Base-by-base conservation (phyloP, 306 rosid genomes). In the Castanopsis chinensis region DNA sequence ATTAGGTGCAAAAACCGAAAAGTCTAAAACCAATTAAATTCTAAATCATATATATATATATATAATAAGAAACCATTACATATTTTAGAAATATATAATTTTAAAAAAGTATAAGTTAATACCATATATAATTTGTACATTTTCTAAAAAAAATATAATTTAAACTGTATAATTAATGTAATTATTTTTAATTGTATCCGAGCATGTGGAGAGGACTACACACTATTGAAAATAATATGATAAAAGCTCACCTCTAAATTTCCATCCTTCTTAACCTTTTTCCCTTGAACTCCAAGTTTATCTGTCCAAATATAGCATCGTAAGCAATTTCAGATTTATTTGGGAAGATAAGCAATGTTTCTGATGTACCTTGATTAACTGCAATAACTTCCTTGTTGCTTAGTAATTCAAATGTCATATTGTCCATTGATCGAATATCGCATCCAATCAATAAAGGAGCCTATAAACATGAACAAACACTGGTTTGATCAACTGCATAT, bases 361-460 rank as follows among this genome's bases (percentile, higher is more conserved):
- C 8, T 56, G 80, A 1, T 58, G 52, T 75, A 79, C 97, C 95
- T 88, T 92, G 97, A 80, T 92, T 90, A 78, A 90, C 93, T 30
- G 92, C 93, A 74, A 92, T 90, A 30, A 92, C 93, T 74, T 89
- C 91, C 21, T 21, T 55, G 81, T 92, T 92, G 87, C 86, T 75
- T n/a, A 92, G 84, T 55, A 92, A 25, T 82, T 72, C 78, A 41
- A 72, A 53, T 64, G 95, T 87, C 41, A 80, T 79, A 64, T 37
- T 23, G 74, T 89, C 89, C 72, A 92, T 35, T 75, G 93, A 54
- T 69, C 93, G 85, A 86, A 92, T 53, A 59, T 92, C 97, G 78
- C 95, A 92, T 73, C 97, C 97, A 71, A 90, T 86, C 78, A 92
- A 74, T 56, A 92, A 75, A 18, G 94, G 96, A 45, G 96, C 92